A percentile compares a stretch with the other conserved stretches of the same genome.
These are phyloP conservation scores for Odonthalia washingtoniensis DNA, from an alignment of 31 red algal species.

Conservation along the genomic window DNA sequence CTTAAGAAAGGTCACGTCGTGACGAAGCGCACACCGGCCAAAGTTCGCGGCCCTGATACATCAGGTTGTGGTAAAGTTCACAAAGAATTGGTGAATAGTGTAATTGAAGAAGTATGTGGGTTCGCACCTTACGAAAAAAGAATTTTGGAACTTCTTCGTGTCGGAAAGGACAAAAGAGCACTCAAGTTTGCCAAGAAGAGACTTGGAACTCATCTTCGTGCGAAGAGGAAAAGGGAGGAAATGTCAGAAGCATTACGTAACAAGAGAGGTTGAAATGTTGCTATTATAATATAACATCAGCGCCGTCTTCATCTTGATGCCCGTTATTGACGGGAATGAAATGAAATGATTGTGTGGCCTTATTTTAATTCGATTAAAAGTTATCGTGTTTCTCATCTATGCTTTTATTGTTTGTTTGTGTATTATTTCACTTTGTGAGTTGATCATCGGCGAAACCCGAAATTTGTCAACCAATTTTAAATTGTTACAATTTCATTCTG, in stretches of 20 bases:
- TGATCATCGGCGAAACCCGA: no score
- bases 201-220: slow-evolving; percentile 91
- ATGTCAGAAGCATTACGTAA: slow-evolving; percentile 82
- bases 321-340: no score
- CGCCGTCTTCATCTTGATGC: no score
- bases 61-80: slow-evolving; percentile 65
- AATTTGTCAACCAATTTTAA: no score
- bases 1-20: slow-evolving; percentile 97
- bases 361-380: no score
- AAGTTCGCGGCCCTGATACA: slow-evolving; percentile 44
- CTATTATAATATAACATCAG: no score
- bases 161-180: slow-evolving; percentile 97
- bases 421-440: no score
- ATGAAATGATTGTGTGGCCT: no score
- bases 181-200: slow-evolving; percentile 98
- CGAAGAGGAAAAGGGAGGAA: slow-evolving; percentile 97
- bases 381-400: no score
- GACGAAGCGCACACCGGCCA: slow-evolving; percentile 81
- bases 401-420: no score
- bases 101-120: slow-evolving; percentile 91
- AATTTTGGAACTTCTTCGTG: slow-evolving; percentile 93
- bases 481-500: no score
- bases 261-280: slow-evolving; percentile 76
- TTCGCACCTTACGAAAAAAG: slow-evolving; percentile 98
- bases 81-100: slow-evolving; percentile 63